Percentiles rank a stretch among this genome's conserved stretches.
Evolutionary conservation across 2,329 filamentous ascomycete species (phyloP).

Genomic region (Pleurostoma richardsiae): DNA sequence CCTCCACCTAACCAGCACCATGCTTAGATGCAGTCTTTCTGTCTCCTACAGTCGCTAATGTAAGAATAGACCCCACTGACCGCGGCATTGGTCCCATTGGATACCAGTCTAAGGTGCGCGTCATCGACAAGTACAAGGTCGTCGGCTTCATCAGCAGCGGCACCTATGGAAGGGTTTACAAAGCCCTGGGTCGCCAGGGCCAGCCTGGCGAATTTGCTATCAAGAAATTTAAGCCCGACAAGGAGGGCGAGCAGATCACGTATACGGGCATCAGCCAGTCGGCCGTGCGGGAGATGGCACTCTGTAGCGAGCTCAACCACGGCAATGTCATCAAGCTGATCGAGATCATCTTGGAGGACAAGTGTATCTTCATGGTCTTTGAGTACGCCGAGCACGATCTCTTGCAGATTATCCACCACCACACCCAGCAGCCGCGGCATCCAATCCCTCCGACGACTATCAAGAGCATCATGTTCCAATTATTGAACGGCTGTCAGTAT

Average conservation of each 20-base stretch:
- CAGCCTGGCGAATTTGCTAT: conserved; percentile 86
- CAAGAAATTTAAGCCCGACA: conserved; percentile 99
- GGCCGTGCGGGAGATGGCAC: conserved; percentile 92
- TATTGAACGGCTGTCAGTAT: conserved; percentile 91
- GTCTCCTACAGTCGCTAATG: too few species aligned
- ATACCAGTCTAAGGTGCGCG: conserved; percentile 76
- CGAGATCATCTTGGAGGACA: conserved; percentile 96
- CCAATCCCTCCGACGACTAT: conserved; percentile 85
- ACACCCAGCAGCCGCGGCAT: conserved; percentile 82
- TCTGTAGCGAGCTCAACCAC: conserved; percentile 88
- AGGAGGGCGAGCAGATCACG: conserved; percentile 89
- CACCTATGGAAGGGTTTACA: conserved; percentile 97
- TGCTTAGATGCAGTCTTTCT: too few species aligned
- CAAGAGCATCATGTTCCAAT: conserved; percentile 91
- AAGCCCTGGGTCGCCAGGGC: conserved; percentile 73
- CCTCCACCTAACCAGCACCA: too few species aligned
- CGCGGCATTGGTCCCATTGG: conserved; percentile 38
- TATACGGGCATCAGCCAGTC: conserved; percentile 98
- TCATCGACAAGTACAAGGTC: conserved; percentile 91
- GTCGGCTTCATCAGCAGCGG: conserved; percentile 97
- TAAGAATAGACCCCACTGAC: conserved; percentile 46
- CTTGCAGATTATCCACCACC: conserved; percentile 96
- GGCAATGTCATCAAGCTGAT: conserved; percentile 84
- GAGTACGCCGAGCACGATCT: conserved; percentile 98
- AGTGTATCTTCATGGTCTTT: conserved; percentile 99